Evolutionary conservation across 306 rosid genomes (phyloP), one percentile per base, ranked within the genome.

Genomic region (Pyrus bretschneideri): DNA sequence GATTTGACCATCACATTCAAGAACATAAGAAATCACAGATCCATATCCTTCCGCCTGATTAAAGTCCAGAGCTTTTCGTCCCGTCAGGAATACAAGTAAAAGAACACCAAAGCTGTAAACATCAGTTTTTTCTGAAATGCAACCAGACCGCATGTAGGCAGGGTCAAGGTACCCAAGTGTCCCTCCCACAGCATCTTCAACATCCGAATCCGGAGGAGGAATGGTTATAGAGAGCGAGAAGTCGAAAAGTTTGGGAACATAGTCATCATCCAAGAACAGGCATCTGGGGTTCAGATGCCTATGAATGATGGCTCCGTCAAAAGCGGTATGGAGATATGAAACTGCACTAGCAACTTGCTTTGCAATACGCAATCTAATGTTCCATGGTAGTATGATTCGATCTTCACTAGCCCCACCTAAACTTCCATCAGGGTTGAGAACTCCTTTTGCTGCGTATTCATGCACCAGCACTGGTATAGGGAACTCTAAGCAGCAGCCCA

Each of bases 141-240:
- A 6, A 5, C 17, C 9, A 66, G 15, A 66, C 3, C 0, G 0
- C 1, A 3, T 0, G 40, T 12, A 67, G 1, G 1, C 4, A n/a
- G 11, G 31, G 29, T 35, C 71, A 9, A 40, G 1, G 31, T 67
- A 40, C 30, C 31, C 21, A 1, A 0, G 1, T 40, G 71, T 21
- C 18, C 70, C 29, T 38, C 1, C 15, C 19, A 38, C 1, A 11
- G 1, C 0, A 4, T 11, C 71, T 38, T 38, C 1, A n/a, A 67
- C 52, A 40, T 67, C 21, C 0, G 2, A 40, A 40, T 40, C 31
- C 11, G 2, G 1, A 40, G 52, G 54, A n/a, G 54, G 71, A 38
- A 40, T n/a, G 54, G 71, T 67, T 67, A 40, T 11, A 18, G 54
- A 67, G 19, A 9, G 4, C 5, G 71, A 40, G 31, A 40, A 67